Conservation (phyloP, 2,329 filamentous ascomycete genomes). For the Penicillium italicum region DNA sequence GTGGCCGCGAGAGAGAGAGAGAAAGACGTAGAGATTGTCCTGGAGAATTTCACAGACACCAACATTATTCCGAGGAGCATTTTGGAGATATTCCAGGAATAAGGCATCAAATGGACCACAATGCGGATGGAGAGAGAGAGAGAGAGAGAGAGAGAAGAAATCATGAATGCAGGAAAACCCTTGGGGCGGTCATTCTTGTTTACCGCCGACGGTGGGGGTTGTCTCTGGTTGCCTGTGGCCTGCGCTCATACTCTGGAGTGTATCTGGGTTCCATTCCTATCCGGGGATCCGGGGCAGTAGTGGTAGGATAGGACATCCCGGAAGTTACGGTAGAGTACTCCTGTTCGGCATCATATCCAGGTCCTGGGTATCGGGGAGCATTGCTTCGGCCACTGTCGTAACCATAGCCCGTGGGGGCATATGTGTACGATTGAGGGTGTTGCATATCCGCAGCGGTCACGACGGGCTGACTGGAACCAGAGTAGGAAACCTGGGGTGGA, state of each 20-base stretch:
- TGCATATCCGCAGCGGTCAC: slow-evolving; percentile 39
- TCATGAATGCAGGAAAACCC: slow-evolving; percentile 12
- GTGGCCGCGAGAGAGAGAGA: not conserved
- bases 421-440: slow-evolving; percentile 38
- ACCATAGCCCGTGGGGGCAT: slow-evolving; percentile 34
- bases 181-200: slow-evolving; percentile 14
- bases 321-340: slow-evolving; percentile 42
- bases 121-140: not conserved
- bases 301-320: slow-evolving; percentile 41
- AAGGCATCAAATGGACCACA: slow-evolving; percentile 16
- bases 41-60: slow-evolving; percentile 13
- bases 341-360: slow-evolving; percentile 41
- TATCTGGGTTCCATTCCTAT: slow-evolving; percentile 45
- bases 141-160: slow-evolving; percentile 5
- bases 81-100: slow-evolving; percentile 12
- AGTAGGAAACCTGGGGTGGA: slow-evolving; percentile 33
- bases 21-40: slow-evolving; percentile 7
- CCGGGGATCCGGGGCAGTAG: slow-evolving; percentile 41
- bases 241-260: slow-evolving; percentile 41
- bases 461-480: slow-evolving; percentile 35
- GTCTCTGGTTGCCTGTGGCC: slow-evolving; percentile 41
- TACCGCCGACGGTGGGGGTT: slow-evolving; percentile 40
- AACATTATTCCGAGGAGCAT: slow-evolving; percentile 15
- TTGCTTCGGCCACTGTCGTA: slow-evolving; percentile 39
- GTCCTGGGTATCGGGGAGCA: slow-evolving; percentile 42